Percentiles rank a stretch among this genome's conserved stretches.
Evolutionary conservation across 345 rosid genomes (phyloP).

Genomic region (Odontarrhena argentea): DNA sequence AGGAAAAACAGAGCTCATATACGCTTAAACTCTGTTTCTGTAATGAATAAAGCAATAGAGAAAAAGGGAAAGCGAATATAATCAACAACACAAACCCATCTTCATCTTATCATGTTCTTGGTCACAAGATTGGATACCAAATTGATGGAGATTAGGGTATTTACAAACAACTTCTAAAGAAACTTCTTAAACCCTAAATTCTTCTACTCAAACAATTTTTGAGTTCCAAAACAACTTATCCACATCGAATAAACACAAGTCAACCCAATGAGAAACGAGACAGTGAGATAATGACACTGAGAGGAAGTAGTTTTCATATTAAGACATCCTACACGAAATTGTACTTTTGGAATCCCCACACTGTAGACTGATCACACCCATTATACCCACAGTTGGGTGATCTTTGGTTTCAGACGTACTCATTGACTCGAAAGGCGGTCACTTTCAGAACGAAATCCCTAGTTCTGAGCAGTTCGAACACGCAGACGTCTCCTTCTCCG

Average conservation of each 20-base stretch:
- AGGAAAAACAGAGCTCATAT: constrained; percentile 37
- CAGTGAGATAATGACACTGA: constrained; percentile 27
- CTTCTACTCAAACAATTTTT: constrained; percentile 35
- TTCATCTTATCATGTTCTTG: constrained; percentile 32
- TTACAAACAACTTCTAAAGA: constrained; percentile 36
- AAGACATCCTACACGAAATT: constrained; percentile 34
- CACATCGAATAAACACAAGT: constrained; percentile 26
- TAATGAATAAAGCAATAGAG: neutral
- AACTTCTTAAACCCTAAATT: constrained; percentile 25
- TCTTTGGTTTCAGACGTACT: constrained; percentile 38
- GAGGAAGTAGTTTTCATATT: constrained; percentile 26
- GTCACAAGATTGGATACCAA: constrained; percentile 29
- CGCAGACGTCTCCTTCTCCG: constrained; percentile 91
- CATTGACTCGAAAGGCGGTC: constrained; percentile 62
- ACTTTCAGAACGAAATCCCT: constrained; percentile 85
- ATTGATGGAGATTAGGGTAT: constrained; percentile 44
- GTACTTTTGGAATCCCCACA: constrained; percentile 21
- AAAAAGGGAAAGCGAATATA: neutral
- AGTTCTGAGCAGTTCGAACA: constrained; percentile 69
- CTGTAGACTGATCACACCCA: constrained; percentile 29
- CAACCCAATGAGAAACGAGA: constrained; percentile 15
- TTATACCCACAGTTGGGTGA: constrained; percentile 18
- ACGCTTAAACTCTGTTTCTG: neutral
- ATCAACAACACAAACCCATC: constrained; percentile 35
- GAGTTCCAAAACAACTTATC: constrained; percentile 35